Evolutionary conservation across 495 filamentous ascomycete species (phyloP).

Genomic region (Filosporella fistucella): DNA sequence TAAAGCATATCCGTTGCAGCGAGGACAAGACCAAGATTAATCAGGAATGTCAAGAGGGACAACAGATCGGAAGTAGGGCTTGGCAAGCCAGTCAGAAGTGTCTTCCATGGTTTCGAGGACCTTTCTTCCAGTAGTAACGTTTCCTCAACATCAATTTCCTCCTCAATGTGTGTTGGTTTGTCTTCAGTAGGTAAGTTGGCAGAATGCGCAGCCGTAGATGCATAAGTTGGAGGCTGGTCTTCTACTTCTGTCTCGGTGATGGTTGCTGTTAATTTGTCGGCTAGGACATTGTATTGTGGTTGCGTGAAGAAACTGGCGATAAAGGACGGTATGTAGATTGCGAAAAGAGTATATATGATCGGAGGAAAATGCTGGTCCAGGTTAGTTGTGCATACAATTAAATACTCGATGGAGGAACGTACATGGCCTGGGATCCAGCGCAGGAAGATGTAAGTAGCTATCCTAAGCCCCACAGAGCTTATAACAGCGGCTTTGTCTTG

Average conservation of each 20-base stretch:
- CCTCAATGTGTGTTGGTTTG: constrained; percentile 30
- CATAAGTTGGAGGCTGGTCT: constrained; percentile 14
- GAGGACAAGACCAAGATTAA: constrained; percentile 64
- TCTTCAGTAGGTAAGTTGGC: constrained; percentile 26
- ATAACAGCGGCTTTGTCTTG: constrained; percentile 16
- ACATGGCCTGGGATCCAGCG: constrained; percentile 65
- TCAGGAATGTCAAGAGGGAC: constrained; percentile 57
- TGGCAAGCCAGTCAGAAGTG: constrained; percentile 73
- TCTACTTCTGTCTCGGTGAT: constrained; percentile 45
- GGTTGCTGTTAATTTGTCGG: constrained; percentile 55
- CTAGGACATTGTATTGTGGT: constrained; percentile 53
- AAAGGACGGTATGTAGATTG: constrained; percentile 69
- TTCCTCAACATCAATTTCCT: constrained; percentile 46
- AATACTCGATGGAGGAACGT: constrained; percentile 12
- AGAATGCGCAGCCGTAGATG: constrained; percentile 25
- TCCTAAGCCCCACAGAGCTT: constrained; percentile 60
- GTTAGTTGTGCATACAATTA: background rate
- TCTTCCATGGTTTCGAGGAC: constrained; percentile 42
- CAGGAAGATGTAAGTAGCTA: constrained; percentile 68
- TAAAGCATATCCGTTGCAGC: constrained; percentile 72
- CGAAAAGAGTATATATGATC: constrained; percentile 63
- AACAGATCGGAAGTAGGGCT: constrained; percentile 53
- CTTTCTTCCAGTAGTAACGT: constrained; percentile 38
- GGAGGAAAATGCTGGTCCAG: constrained; percentile 50
- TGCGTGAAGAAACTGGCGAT: constrained; percentile 51